These are phyloP conservation scores for Delonix regia DNA, from an alignment of 306 rosid genomes.

Conservation along the genomic window DNA sequence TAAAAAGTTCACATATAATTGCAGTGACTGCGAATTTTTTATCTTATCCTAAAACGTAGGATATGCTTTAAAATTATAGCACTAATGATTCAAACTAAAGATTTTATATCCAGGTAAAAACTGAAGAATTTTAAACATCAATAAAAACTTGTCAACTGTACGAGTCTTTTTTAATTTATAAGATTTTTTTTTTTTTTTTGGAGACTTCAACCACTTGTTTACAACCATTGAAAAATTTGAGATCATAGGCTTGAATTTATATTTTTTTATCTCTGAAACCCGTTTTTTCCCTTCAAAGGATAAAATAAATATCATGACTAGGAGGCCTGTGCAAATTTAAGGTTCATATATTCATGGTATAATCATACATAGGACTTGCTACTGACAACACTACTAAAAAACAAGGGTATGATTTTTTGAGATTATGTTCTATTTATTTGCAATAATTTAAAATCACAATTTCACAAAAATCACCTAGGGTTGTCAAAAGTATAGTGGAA, in stretches of 20 bases:
- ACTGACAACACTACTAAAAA: background rate
- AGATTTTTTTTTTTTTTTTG: background rate
- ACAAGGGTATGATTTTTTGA: too few relatives aligned
- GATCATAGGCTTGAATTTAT: too few relatives aligned
- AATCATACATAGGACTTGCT: background rate
- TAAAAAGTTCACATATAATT: background rate
- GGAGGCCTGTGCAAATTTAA: background rate
- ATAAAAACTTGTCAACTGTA: background rate
- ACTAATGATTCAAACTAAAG: too few relatives aligned
- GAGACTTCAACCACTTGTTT: background rate
- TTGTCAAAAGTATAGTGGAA: background rate
- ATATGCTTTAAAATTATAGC: background rate
- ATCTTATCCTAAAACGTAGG: background rate
- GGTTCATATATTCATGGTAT: background rate
- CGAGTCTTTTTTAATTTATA: background rate
- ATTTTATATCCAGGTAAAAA: background rate
- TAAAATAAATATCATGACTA: background rate
- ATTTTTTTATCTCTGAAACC: too few relatives aligned
- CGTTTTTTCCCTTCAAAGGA: too few relatives aligned
- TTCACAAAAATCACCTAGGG: background rate
- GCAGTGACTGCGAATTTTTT: background rate
- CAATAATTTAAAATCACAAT: background rate
- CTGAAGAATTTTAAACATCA: background rate
- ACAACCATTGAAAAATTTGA: background rate
- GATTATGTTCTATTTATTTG: background rate